phyloP scores from a whole-genome alignment of 1,139 yeast species.

The Torulaspora pretoriensis region DNA sequence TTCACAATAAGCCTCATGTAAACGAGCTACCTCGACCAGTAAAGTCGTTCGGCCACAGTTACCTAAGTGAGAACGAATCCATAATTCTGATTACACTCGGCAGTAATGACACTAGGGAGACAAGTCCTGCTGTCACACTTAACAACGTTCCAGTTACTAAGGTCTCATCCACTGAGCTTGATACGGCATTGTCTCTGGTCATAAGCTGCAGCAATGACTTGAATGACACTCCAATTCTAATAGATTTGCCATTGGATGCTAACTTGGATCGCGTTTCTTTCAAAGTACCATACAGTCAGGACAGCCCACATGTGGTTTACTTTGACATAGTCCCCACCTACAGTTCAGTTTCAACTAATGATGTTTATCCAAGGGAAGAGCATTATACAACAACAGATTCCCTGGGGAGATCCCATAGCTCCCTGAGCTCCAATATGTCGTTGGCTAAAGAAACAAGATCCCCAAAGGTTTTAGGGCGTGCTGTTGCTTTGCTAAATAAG shows the following conservation, averaged over 20 bases:
- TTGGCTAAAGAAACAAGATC: slow-evolving; percentile 1
- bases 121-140: slow-evolving; percentile 59
- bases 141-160: slow-evolving; percentile 71
- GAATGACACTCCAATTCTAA: slow-evolving; percentile 59
- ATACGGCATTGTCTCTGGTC: slow-evolving; percentile 78
- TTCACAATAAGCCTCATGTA: slow-evolving; percentile 11
- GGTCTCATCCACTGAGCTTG: slow-evolving; percentile 75
- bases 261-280: slow-evolving; percentile 82
- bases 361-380: slow-evolving; percentile 1
- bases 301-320: slow-evolving; percentile 56
- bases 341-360: slow-evolving; percentile 41
- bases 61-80: slow-evolving; percentile 59
- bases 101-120: slow-evolving; percentile 70
- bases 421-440: slow-evolving; percentile 7
- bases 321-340: slow-evolving; percentile 95
- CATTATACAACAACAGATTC: slow-evolving; percentile 2
- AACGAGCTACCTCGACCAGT: slow-evolving; percentile 42
- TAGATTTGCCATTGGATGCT: slow-evolving; percentile 84
- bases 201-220: slow-evolving; percentile 54
- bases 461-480: slow-evolving; percentile 70
- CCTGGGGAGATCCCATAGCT: slow-evolving; percentile 8
- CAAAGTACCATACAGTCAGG: slow-evolving; percentile 49
- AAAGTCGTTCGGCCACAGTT: slow-evolving; percentile 84
- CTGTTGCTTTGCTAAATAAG: slow-evolving; percentile 67
- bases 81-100: slow-evolving; percentile 79